Evolutionary conservation across 2,329 filamentous ascomycete species (phyloP).

Genomic region (Bipolaris sorokiniana): DNA sequence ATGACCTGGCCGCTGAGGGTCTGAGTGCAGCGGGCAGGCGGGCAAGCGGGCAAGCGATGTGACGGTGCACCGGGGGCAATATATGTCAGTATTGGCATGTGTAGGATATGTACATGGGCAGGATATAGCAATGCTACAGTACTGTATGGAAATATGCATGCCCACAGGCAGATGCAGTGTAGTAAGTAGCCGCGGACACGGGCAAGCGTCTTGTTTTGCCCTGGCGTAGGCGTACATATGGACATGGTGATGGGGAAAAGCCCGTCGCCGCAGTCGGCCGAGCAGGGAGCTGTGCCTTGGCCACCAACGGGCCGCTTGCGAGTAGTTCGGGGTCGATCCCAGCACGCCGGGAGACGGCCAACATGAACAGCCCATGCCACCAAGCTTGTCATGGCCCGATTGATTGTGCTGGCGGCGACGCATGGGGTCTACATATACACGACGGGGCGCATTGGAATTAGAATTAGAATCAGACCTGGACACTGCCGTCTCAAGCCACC

Average conservation of each 20-base stretch:
- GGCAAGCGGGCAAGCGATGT: too few species aligned
- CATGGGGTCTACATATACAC: conserved; percentile 23
- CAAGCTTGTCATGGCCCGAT: conserved; percentile 1
- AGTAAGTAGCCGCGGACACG: not conserved
- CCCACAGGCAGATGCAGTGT: too few species aligned
- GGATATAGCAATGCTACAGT: too few species aligned
- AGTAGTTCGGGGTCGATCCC: conserved; percentile 38
- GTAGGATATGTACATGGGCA: too few species aligned
- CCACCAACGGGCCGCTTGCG: conserved; percentile 36
- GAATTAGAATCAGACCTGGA: too few species aligned
- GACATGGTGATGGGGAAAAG: not conserved
- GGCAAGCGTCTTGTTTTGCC: conserved; percentile 18
- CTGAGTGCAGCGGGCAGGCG: too few species aligned
- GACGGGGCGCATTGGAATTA: too few species aligned
- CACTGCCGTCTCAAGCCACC: too few species aligned
- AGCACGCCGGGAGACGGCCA: conserved; percentile 33
- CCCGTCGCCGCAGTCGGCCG: conserved; percentile 18
- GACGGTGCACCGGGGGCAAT: too few species aligned
- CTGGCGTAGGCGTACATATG: conserved; percentile 13
- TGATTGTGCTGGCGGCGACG: not conserved
- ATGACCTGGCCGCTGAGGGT: too few species aligned
- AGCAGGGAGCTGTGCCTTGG: not conserved
- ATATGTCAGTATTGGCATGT: too few species aligned
- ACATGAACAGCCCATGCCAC: conserved; percentile 24
- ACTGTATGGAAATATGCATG: too few species aligned